Conservation (phyloP, 345 rosid genomes). For the Moringa oleifera region DNA sequence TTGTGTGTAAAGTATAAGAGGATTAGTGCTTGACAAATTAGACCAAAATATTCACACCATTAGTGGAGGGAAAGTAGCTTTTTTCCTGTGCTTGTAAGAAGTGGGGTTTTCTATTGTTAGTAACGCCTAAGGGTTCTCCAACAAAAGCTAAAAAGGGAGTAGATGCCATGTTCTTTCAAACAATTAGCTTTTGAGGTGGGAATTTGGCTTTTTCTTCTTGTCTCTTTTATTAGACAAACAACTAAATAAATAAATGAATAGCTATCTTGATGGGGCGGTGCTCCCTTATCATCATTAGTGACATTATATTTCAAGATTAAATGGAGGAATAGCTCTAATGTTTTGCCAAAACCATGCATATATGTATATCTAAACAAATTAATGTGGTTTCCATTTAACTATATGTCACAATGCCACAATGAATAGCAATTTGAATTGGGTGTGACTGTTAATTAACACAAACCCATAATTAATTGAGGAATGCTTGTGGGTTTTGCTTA, state of each 20-base stretch:
- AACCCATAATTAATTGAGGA: too few relatives aligned
- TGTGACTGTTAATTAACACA: too few relatives aligned
- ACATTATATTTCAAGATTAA: too few relatives aligned
- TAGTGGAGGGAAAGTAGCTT: slow-evolving; percentile 33
- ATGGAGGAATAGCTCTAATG: too few relatives aligned
- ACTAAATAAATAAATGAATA: neutral
- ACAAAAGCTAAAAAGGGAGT: slow-evolving; percentile 14
- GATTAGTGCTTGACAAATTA: slow-evolving; percentile 29
- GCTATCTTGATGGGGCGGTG: slow-evolving; percentile 30
- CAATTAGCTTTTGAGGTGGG: slow-evolving; percentile 32
- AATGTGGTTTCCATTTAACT: too few relatives aligned
- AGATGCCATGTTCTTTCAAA: slow-evolving; percentile 29
- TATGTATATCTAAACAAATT: too few relatives aligned
- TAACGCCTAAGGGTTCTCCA: slow-evolving; percentile 34
- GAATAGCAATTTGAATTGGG: too few relatives aligned
- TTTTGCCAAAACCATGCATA: too few relatives aligned
- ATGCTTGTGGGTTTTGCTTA: too few relatives aligned
- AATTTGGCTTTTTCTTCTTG: slow-evolving; percentile 29
- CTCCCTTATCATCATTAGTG: slow-evolving; percentile 14
- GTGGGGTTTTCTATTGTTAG: slow-evolving; percentile 32
- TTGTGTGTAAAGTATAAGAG: slow-evolving; percentile 36
- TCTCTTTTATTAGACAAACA: neutral
- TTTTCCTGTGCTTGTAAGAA: slow-evolving; percentile 14
- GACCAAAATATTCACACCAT: slow-evolving; percentile 31
- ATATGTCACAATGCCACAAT: too few relatives aligned